A percentile compares a stretch with the other conserved stretches of the same genome.
phyloP scores from a whole-genome alignment of 2,329 filamentous ascomycete species.

The Colletotrichum plurivorum region DNA sequence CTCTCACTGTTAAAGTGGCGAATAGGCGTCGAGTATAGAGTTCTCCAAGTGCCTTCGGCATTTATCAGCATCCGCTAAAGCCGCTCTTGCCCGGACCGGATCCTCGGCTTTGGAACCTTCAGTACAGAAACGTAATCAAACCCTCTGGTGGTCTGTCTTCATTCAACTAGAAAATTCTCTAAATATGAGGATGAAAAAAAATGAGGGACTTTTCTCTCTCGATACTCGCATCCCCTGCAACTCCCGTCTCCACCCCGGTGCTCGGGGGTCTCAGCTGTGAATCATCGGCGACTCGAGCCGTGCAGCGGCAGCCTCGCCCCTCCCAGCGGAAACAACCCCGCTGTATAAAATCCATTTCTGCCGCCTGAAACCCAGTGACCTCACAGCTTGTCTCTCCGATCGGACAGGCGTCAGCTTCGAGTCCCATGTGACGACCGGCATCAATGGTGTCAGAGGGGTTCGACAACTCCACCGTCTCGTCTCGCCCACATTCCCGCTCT shows the following conservation, averaged over 20 bases:
- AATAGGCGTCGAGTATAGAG: conserved; percentile 13
- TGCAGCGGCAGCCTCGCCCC: conserved; percentile 14
- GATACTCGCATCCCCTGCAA: no score
- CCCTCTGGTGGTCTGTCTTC: no score
- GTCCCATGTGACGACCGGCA: no score
- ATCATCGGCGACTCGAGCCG: conserved; percentile 27
- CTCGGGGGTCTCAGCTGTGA: conserved; percentile 6
- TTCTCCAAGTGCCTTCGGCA: conserved; percentile 18
- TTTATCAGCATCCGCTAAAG: conserved; percentile 36
- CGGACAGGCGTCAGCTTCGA: no score
- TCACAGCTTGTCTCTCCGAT: background rate
- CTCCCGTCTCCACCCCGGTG: no score
- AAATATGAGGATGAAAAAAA: no score
- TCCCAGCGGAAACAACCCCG: conserved; percentile 30
- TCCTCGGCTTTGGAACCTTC: background rate
- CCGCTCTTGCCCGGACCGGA: conserved; percentile 24
- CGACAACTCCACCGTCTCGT: no score
- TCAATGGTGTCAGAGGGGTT: no score
- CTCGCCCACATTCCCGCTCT: no score
- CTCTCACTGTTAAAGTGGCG: conserved; percentile 20
- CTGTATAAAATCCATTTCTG: background rate
- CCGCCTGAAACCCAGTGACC: background rate
- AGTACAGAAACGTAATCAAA: no score
- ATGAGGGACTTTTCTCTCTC: background rate
- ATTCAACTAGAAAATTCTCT: no score